Conservation (phyloP, 768 basidiomycete species). For the Naganishia onofrii region DNA sequence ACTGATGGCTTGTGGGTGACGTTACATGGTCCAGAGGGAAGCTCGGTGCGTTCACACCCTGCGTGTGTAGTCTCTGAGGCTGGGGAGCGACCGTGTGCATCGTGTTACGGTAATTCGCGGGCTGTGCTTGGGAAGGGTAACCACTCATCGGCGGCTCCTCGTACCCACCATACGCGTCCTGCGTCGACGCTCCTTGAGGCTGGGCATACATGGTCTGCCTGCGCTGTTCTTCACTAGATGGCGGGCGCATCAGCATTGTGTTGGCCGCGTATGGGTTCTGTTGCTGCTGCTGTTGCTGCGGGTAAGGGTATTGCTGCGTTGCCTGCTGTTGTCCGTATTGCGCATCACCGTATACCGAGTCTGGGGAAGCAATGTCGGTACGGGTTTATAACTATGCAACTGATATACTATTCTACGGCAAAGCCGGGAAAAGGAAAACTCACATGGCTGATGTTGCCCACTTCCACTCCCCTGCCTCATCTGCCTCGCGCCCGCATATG, state of each 20-base stretch:
- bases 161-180: slow-evolving; percentile 15
- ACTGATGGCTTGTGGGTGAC: neutral
- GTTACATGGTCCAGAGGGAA: neutral
- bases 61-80: slow-evolving; percentile 5
- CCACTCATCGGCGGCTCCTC: neutral
- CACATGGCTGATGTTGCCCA: slow-evolving; percentile 3
- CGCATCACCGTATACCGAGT: slow-evolving; percentile 7
- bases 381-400: no score
- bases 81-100: slow-evolving; percentile 2
- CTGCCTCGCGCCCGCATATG: neutral
- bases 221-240: neutral
- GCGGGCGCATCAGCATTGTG: neutral
- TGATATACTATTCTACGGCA: no score
- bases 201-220: neutral
- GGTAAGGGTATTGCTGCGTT: slow-evolving; percentile 2
- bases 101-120: neutral
- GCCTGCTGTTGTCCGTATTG: slow-evolving; percentile 7
- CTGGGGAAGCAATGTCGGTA: no score
- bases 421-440: slow-evolving; percentile 1
- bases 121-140: neutral
- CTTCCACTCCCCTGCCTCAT: neutral
- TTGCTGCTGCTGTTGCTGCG: neutral
- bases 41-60: neutral
- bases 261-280: slow-evolving; percentile 16
- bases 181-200: neutral